Conservation (phyloP, 2,329 filamentous ascomycete species). For the Hymenoscyphus repandus region DNA sequence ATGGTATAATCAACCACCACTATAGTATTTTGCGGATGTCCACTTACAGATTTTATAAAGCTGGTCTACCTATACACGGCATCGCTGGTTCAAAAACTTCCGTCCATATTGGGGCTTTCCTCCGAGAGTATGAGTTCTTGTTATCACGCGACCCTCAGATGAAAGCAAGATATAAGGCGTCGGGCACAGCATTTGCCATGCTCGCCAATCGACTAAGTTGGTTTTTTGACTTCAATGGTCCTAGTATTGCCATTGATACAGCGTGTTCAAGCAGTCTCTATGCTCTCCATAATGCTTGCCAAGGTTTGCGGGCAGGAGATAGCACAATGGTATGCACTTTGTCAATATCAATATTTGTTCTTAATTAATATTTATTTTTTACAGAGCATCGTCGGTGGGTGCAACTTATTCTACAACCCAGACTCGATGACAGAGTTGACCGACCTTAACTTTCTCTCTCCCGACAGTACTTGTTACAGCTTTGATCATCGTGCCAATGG, state of each 20-base stretch:
- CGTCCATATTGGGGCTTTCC: slow-evolving; percentile 32
- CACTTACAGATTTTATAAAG: slow-evolving; percentile 3
- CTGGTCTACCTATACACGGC: slow-evolving; percentile 9
- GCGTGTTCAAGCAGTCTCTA: slow-evolving; percentile 51
- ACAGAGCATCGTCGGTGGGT: slow-evolving; percentile 47
- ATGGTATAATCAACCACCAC: slow-evolving; percentile 5
- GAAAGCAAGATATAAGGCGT: slow-evolving; percentile 8
- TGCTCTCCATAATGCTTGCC: slow-evolving; percentile 47
- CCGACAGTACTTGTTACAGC: slow-evolving; percentile 40
- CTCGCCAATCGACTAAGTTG: slow-evolving; percentile 51
- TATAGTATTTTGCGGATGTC: neutral
- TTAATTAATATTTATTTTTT: slow-evolving; percentile 32
- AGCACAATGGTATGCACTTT: slow-evolving; percentile 31
- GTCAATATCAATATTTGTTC: neutral
- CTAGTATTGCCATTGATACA: slow-evolving; percentile 51
- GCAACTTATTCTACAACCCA: slow-evolving; percentile 49
- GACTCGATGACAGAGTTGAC: slow-evolving; percentile 30
- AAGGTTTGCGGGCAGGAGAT: slow-evolving; percentile 38
- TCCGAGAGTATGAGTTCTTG: slow-evolving; percentile 20
- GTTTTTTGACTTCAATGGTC: slow-evolving; percentile 44
- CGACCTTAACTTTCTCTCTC: slow-evolving; percentile 24
- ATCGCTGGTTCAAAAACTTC: slow-evolving; percentile 20
- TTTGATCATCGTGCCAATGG: slow-evolving; percentile 57
- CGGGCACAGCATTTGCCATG: slow-evolving; percentile 34
- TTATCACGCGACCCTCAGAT: neutral